Base-by-base conservation (phyloP, 2,329 filamentous ascomycete genomes). In the Ramichloridium luteum region DNA sequence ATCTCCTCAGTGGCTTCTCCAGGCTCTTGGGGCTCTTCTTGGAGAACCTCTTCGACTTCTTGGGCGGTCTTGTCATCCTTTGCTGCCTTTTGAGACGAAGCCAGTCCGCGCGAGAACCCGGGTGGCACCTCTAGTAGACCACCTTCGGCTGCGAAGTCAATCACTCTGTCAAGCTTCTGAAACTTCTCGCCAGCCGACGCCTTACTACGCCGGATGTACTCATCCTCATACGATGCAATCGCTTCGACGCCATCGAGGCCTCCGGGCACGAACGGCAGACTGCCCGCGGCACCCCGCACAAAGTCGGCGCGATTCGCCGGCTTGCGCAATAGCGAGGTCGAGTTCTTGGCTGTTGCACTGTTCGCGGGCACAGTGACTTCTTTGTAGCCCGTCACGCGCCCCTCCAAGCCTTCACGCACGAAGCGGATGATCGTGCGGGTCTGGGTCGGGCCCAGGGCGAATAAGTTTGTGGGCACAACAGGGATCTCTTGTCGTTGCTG, bases 381-480 rank as follows among this genome's bases (percentile, higher is more conserved):
- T 51, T 78, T 80, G 58, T 98, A 96, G 30, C 86, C 86, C 6
- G 83, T 93, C 14, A 98, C 88, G 31, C 80, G 73, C 13, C 90
- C 90, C 58, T 96, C 85, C 10, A 96, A 68, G 4, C 90, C 90
- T 58, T 93, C 84, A 34, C 90, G 72, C 27, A 77, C 80, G 56
- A 98, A 98, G 16, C 90, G 77, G 16, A 84, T 93, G 45, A 94
- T 78, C n/a, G 86, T 96, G 36, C 90, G 75, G 11, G 85, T 88
- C 59, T 96, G 90, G 0, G 88, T 92, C 3, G 85, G 82, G 2
- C 85, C 84, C 33, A 96, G 70, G 41, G 78, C 74, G 58, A 93
- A 93, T 12, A 96, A 70, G 35, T 84, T 76, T n/a, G 75, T 72
- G 53, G 86, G 80, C 48, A 93, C 79, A 22, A 76, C 71, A 3